Evolutionary conservation across 2,329 filamentous ascomycete genomes (phyloP), one percentile per base, ranked within the genome.

Genomic region (Aspergillus versicolor): DNA sequence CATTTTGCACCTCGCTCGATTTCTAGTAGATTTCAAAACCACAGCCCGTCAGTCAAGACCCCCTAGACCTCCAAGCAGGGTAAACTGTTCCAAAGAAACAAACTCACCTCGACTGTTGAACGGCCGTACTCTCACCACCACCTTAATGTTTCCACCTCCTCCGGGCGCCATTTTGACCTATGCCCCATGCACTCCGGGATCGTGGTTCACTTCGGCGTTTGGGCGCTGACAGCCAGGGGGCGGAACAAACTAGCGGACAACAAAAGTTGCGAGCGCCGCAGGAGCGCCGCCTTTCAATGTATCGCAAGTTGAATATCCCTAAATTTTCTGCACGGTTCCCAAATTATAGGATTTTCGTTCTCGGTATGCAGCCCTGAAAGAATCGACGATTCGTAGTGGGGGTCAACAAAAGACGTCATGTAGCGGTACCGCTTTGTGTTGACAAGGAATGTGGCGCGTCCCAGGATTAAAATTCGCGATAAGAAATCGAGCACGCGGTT

Each of bases 121-220:
- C 50, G 94, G 94, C 73, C 94, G 87, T 68, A 90, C 88, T 80
- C 94, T 87, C 81, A 99, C 94, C 82, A 99, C 94, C 80, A 99
- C 94, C 88, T 99, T 99, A 77, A 99, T 99, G 74, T 99, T 99
- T 73, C 94, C 92, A 79, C 90, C 92, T 71, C 90, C 90, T 67
- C 84, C 82, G 67, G 84, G 81, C 70, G 85, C 83, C 88, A 90
- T 90, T 57, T 65, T 75, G 65, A 43, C 60, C 61, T 64, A 67
- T 71, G 54, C 68, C 69, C 73, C 74, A 75, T 75, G 62, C 65
- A 75, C 70, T 61, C 59, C 60, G 56, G 52, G 30, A 19, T 49
- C 24, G 61, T 65, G 52, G 57, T 52, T 52, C 56, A 51, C 49
- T 43, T 59, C 58, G 54, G 56, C 51, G 44, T 55, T 52, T n/a